Conservation (phyloP, 768 basidiomycete genomes). For the Porphyrellus cyaneotinctus region DNA sequence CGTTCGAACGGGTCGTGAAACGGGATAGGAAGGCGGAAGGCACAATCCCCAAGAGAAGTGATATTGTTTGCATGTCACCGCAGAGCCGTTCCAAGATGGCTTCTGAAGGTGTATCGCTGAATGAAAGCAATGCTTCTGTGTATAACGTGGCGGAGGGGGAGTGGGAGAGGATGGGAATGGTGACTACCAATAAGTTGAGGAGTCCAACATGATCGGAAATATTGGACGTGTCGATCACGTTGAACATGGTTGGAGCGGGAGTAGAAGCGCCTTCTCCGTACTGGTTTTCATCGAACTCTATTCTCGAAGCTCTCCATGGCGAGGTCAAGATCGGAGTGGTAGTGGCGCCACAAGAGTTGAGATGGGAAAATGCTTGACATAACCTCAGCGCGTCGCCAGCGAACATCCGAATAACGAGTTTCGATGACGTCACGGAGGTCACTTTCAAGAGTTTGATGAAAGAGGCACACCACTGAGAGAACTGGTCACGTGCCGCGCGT, state of each 20-base stretch:
- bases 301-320: conserved; percentile 24
- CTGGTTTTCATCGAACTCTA: conserved; percentile 20
- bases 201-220: conserved; percentile 30
- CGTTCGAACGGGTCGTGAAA: conserved; percentile 30
- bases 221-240: conserved; percentile 35
- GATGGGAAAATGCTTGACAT: conserved; percentile 23
- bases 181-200: conserved; percentile 23
- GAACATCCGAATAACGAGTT: conserved; percentile 28
- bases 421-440: background rate
- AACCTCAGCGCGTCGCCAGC: conserved; percentile 29
- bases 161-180: conserved; percentile 22
- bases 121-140: conserved; percentile 26
- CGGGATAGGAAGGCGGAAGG: conserved; percentile 24
- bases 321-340: conserved; percentile 19
- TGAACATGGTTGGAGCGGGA: conserved; percentile 27
- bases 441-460: conserved; percentile 11
- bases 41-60: conserved; percentile 26
- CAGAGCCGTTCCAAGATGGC: conserved; percentile 24
- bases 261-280: conserved; percentile 14
- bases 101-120: conserved; percentile 5
- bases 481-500: conserved; percentile 17
- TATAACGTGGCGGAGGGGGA: conserved; percentile 25
- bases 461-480: conserved; percentile 28
- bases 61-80: conserved; percentile 26
- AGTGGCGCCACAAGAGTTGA: conserved; percentile 1